Evolutionary conservation across 2,329 filamentous ascomycete species (phyloP).

Genomic region (Fusarium xylarioides): DNA sequence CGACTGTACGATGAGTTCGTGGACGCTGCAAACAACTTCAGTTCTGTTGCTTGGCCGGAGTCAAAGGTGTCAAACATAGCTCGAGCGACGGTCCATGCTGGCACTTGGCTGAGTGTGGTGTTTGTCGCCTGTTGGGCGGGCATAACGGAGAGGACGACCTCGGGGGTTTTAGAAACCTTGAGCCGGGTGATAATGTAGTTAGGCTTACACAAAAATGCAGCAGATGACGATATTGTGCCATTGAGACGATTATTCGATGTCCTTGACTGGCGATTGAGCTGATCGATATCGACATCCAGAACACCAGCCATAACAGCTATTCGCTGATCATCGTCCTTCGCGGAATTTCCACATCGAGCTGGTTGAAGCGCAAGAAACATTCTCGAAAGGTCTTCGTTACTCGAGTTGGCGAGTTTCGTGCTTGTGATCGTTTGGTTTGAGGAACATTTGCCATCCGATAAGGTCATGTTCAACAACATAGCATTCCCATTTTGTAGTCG

Average conservation of each 20-base stretch:
- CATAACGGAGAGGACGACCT: slow-evolving; percentile 19
- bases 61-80: slow-evolving; percentile 35
- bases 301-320: slow-evolving; percentile 35
- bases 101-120: slow-evolving; percentile 28
- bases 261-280: slow-evolving; percentile 25
- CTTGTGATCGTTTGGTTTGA: slow-evolving; percentile 32
- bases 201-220: slow-evolving; percentile 36
- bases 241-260: slow-evolving; percentile 9
- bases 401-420: slow-evolving; percentile 20
- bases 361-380: slow-evolving; percentile 29
- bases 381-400: slow-evolving; percentile 20
- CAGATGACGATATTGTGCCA: slow-evolving; percentile 23
- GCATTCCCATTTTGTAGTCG: slow-evolving; percentile 21
- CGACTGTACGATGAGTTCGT: slow-evolving; percentile 32
- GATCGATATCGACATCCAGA: slow-evolving; percentile 27
- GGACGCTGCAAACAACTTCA: slow-evolving; percentile 1
- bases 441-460: slow-evolving; percentile 35
- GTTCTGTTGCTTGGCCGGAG: background rate
- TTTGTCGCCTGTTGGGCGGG: slow-evolving; percentile 13
- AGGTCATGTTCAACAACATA: slow-evolving; percentile 44
- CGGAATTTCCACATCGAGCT: slow-evolving; percentile 31
- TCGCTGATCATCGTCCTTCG: slow-evolving; percentile 29
- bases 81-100: slow-evolving; percentile 32
- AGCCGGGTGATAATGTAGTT: slow-evolving; percentile 32
- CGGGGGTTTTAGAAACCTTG: slow-evolving; percentile 27